Evolutionary conservation across 2,329 filamentous ascomycete species (phyloP).

Genomic region (Colletotrichum sp.): DNA sequence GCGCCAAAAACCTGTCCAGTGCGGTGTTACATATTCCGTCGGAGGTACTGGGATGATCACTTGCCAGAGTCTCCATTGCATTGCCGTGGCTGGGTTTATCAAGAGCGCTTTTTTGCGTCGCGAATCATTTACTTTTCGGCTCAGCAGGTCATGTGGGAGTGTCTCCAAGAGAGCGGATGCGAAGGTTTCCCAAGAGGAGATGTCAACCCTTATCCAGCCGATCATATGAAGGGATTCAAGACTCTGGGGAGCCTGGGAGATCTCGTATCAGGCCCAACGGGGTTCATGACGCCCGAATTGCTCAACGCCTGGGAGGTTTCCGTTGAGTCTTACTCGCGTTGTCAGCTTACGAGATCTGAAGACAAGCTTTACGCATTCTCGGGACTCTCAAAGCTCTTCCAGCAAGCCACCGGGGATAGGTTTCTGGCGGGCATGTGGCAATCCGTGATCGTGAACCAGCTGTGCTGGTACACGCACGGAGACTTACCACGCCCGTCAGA

Average conservation of each 20-base stretch:
- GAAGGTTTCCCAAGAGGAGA: neutral
- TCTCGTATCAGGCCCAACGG: neutral
- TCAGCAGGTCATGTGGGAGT: neutral
- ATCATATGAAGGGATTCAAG: neutral
- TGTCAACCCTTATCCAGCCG: neutral
- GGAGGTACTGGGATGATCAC: neutral
- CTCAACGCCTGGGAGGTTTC: neutral
- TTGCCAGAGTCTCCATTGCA: neutral
- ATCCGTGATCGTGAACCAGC: neutral
- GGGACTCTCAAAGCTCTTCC: neutral
- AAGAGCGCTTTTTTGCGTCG: neutral
- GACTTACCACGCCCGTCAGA: neutral
- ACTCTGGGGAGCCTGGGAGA: neutral
- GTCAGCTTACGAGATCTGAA: neutral
- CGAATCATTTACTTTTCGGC: neutral
- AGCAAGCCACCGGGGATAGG: neutral
- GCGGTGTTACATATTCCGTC: neutral
- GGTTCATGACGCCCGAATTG: neutral
- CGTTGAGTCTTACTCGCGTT: neutral
- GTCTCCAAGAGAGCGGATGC: neutral
- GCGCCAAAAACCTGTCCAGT: neutral
- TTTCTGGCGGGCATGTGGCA: neutral
- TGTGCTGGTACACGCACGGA: neutral
- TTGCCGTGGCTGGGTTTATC: neutral
- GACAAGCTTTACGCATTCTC: neutral